These are phyloP conservation scores for Arthrobotrys sinensis DNA, from an alignment of 2,329 filamentous ascomycete genomes.

Conservation along the genomic window DNA sequence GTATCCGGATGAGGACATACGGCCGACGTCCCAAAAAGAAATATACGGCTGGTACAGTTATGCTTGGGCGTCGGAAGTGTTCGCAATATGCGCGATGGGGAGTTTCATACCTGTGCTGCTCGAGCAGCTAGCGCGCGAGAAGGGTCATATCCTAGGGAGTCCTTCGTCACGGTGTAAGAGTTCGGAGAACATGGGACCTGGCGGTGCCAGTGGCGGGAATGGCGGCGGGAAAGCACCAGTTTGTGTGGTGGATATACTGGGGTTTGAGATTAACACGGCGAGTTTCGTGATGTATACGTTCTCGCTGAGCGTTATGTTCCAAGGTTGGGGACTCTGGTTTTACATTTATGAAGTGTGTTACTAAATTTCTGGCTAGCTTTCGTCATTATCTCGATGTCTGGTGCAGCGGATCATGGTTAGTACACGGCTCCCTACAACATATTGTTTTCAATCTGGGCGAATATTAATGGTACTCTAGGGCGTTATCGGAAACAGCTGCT, in stretches of 20 bases:
- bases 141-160: slow-evolving; percentile 87
- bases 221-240: slow-evolving; percentile 68
- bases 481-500: slow-evolving; percentile 87
- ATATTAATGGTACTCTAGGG: slow-evolving; percentile 47
- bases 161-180: slow-evolving; percentile 78
- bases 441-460: neutral
- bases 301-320: slow-evolving; percentile 80
- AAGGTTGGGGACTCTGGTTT: slow-evolving; percentile 29
- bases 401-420: slow-evolving; percentile 88
- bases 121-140: slow-evolving; percentile 92
- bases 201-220: slow-evolving; percentile 31
- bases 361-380: slow-evolving; percentile 67
- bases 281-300: slow-evolving; percentile 99
- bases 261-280: slow-evolving; percentile 91
- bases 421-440: slow-evolving; percentile 66
- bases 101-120: slow-evolving; percentile 97
- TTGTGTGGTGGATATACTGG: slow-evolving; percentile 86
- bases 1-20: slow-evolving; percentile 87
- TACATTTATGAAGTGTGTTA: neutral
- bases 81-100: slow-evolving; percentile 89
- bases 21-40: slow-evolving; percentile 90
- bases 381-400: slow-evolving; percentile 95
- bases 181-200: slow-evolving; percentile 53
- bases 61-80: slow-evolving; percentile 95
- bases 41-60: slow-evolving; percentile 96